Base-by-base conservation (phyloP, 345 rosid genomes). In the Acer negundo region DNA sequence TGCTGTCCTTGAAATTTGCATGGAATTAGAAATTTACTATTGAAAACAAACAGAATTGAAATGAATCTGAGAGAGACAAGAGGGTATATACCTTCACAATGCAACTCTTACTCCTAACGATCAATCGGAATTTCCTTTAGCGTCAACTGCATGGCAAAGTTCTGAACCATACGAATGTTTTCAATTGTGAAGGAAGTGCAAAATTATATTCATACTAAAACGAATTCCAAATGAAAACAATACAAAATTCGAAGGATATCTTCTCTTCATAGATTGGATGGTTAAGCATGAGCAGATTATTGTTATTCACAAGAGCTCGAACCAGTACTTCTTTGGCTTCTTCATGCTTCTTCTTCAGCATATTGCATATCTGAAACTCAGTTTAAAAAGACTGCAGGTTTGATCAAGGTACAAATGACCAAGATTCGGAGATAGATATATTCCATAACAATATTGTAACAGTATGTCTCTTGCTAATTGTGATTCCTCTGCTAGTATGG, bases 301-400 rank as follows among this genome's bases (percentile, higher is more conserved):
- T 92, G 88, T 88, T 96, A 84, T 86, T 91, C 81, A 96, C 93
- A 63, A 92, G 64, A 63, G 97, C 91, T 71, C 92, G 93, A 82
- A 96, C 97, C 84, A 91, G 70, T 74, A 91, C 3, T 82, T 94
- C 95, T 85, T 91, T 94, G 62, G 93, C 97, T 86, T 94, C 95
- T 81, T 92, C 97, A 3, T 89, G 84, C 84, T 89, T 94, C 90
- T 94, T 92, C 86, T 79, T 90, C 80, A 96, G 88, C 87, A 84
- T 87, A 89, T 82, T 87, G 86, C 92, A 87, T 20, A 96, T 87
- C 98, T 96, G 26, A 9, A 59, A 59, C 63, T 59, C 58, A 20
- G 26, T 59, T 53, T 59, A 59, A 7, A 59, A 6, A 7, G 11
- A 59, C 63, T 0, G 63, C 8, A 53, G n/a, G 58, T 53, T 53